A percentile compares a stretch with the other conserved stretches of the same genome.
Evolutionary conservation across 257 asterid genomes (phyloP).

Genomic region (Solanum rostratum): DNA sequence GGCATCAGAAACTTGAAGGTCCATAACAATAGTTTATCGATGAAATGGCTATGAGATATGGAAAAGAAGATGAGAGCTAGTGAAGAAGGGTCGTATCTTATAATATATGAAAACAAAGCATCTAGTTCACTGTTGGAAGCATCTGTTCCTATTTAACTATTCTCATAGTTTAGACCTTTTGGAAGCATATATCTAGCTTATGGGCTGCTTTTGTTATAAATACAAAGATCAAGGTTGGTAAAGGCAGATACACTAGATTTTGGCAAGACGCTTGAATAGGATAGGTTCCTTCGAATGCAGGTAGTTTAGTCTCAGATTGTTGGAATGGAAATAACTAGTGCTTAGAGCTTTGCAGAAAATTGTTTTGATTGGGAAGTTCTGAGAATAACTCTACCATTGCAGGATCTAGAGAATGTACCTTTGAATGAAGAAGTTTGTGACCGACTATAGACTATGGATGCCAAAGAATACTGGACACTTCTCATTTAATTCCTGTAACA

Average conservation of each 20-base stretch:
- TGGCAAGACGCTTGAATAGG: background rate
- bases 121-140: background rate
- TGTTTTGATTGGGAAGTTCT: background rate
- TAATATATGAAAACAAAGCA: background rate
- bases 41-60: background rate
- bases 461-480: background rate
- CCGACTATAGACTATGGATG: background rate
- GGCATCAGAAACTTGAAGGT: background rate
- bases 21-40: background rate
- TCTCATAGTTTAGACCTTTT: background rate
- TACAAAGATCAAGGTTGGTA: background rate
- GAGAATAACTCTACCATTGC: background rate
- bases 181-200: background rate
- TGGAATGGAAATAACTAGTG: background rate
- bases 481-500: background rate
- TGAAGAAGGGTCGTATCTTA: background rate
- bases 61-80: background rate
- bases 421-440: background rate
- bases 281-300: background rate
- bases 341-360: background rate
- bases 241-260: background rate
- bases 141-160: background rate
- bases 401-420: background rate
- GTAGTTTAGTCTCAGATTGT: background rate
- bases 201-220: background rate